phyloP scores from a whole-genome alignment of 495 filamentous ascomycete species.

The Wilcoxina mikolae region DNA sequence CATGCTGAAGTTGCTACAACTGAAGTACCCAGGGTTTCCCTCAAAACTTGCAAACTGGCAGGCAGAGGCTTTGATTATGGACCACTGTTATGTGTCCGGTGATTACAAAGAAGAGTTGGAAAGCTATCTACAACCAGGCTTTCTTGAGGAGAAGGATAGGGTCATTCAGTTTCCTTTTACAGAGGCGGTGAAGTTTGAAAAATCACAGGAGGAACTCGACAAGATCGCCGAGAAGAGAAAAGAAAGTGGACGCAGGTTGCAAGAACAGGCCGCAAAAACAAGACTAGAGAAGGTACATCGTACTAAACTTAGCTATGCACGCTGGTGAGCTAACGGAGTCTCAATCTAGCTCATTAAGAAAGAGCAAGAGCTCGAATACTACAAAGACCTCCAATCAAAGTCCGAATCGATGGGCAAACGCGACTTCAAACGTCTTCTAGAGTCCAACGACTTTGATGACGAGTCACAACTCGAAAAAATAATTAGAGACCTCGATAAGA shows the following conservation, averaged over 20 bases:
- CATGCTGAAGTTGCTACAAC: conserved; percentile 65
- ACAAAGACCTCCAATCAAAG: conserved; percentile 58
- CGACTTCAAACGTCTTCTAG: conserved; percentile 67
- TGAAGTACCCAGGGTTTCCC: conserved; percentile 85
- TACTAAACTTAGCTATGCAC: too few relatives aligned
- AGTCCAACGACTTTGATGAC: conserved; percentile 81
- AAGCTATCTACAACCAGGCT: conserved; percentile 68
- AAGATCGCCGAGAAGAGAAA: conserved; percentile 79
- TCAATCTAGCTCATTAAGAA: conserved; percentile 55
- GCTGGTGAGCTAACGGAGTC: neutral
- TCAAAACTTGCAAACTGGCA: conserved; percentile 72
- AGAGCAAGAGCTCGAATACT: conserved; percentile 89
- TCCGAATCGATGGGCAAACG: conserved; percentile 62
- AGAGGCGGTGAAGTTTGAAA: conserved; percentile 73
- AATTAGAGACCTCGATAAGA: conserved; percentile 75
- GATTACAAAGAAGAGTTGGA: conserved; percentile 66
- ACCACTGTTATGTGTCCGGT: conserved; percentile 79
- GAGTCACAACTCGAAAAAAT: conserved; percentile 64
- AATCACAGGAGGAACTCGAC: conserved; percentile 82
- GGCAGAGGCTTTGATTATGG: conserved; percentile 67
- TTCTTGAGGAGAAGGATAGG: conserved; percentile 72
- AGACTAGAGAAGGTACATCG: conserved; percentile 61
- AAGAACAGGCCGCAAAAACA: conserved; percentile 96
- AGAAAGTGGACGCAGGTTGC: conserved; percentile 76
- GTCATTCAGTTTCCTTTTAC: conserved; percentile 88